phyloP scores from a whole-genome alignment of 495 filamentous ascomycete genomes.

The Aspergillus steynii region DNA sequence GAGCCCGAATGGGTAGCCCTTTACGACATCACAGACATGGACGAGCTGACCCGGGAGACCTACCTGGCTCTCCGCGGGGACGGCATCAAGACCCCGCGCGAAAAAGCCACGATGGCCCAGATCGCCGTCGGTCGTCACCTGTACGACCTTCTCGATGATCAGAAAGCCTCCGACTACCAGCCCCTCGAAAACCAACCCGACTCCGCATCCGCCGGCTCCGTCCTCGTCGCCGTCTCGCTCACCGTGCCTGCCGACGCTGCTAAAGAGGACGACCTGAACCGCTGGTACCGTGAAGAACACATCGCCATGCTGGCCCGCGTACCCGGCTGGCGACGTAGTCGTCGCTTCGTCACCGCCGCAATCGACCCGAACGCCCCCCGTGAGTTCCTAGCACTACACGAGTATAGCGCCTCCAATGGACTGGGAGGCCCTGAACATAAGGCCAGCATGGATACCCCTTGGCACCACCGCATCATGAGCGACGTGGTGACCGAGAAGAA shows the following conservation, averaged over 20 bases:
- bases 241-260: conserved; percentile 52
- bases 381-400: conserved; percentile 67
- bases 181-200: conserved; percentile 58
- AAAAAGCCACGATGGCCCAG: conserved; percentile 73
- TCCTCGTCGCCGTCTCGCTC: conserved; percentile 62
- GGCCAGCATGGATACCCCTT: conserved; percentile 58
- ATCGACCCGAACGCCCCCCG: conserved; percentile 50
- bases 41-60: conserved; percentile 59
- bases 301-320: conserved; percentile 68
- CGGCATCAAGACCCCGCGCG: conserved; percentile 66
- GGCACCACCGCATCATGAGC: conserved; percentile 53
- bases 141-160: conserved; percentile 60
- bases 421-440: conserved; percentile 63
- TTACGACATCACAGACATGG: conserved; percentile 79
- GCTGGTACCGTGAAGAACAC: conserved; percentile 75
- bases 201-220: conserved; percentile 58
- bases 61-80: conserved; percentile 67
- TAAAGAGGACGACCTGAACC: conserved; percentile 56
- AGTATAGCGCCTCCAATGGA: conserved; percentile 65
- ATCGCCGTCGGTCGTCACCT: conserved; percentile 70
- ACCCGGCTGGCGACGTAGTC: conserved; percentile 72
- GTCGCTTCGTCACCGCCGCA: conserved; percentile 60
- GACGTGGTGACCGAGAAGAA: conserved; percentile 57
- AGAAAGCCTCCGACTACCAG: conserved; percentile 53
- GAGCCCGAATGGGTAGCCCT: conserved; percentile 70